Percentiles rank a stretch among this genome's conserved stretches.
phyloP scores from a whole-genome alignment of 768 basidiomycete species.

The Serpula lacrymans region DNA sequence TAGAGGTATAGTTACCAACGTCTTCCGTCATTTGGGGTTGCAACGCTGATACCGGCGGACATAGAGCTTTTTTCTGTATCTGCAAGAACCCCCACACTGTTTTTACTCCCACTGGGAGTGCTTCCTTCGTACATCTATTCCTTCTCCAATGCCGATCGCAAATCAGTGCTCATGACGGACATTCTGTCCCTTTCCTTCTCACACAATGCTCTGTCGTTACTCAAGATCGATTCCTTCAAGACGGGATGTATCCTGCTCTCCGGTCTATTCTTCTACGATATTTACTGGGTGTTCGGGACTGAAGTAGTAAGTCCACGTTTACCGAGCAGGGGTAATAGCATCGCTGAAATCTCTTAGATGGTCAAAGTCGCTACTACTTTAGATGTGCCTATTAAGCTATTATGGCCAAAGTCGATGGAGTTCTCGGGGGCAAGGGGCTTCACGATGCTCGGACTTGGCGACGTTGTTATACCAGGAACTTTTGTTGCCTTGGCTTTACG shows the following conservation, averaged over 20 bases:
- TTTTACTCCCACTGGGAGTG: conserved; percentile 55
- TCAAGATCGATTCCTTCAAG: conserved; percentile 86
- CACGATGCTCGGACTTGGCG: conserved; percentile 91
- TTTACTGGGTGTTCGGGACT: conserved; percentile 93
- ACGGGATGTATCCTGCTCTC: conserved; percentile 81
- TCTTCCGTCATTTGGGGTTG: conserved; percentile 11
- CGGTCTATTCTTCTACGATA: conserved; percentile 89
- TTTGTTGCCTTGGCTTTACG: conserved; percentile 86
- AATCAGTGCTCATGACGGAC: conserved; percentile 75
- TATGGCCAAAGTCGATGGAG: conserved; percentile 71
- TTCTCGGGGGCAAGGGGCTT: conserved; percentile 55
- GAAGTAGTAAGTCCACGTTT: conserved; percentile 61
- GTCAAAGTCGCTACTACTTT: conserved; percentile 86
- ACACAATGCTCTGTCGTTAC: conserved; percentile 71
- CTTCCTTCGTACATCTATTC: conserved; percentile 66
- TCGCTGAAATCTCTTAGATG: conserved; percentile 54
- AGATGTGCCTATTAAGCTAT: conserved; percentile 90
- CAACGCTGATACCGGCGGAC: neutral
- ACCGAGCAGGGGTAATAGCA: neutral
- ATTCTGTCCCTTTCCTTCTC: conserved; percentile 74
- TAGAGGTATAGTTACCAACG: conserved; percentile 35
- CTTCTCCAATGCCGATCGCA: conserved; percentile 38
- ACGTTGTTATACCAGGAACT: conserved; percentile 65
- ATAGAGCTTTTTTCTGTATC: conserved; percentile 40
- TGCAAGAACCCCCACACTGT: conserved; percentile 54